Conservation (phyloP, 2,329 filamentous ascomycete genomes). For the Sporothrix mexicana region DNA sequence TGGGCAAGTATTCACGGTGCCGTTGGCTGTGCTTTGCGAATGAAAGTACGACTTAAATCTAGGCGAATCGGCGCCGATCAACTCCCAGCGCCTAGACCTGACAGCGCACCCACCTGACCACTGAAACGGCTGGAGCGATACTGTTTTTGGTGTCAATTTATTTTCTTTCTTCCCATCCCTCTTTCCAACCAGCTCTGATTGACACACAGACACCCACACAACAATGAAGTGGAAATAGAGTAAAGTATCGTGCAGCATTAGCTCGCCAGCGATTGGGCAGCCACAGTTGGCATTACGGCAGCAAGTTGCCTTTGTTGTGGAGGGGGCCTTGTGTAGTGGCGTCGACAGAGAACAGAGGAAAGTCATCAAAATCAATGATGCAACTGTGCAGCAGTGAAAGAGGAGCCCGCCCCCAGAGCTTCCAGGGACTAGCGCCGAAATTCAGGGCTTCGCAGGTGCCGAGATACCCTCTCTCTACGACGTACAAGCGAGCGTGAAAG, state of each 20-base stretch:
- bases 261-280: neutral
- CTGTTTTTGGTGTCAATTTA: neutral
- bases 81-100: neutral
- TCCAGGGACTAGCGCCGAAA: conserved; percentile 5
- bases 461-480: too few species aligned
- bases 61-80: neutral
- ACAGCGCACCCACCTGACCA: conserved; percentile 5
- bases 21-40: too few species aligned
- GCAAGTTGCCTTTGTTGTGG: neutral
- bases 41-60: neutral
- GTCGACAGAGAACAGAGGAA: too few species aligned
- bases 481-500: too few species aligned
- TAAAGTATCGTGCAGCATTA: neutral
- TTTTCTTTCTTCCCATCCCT: neutral
- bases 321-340: too few species aligned
- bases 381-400: conserved; percentile 17
- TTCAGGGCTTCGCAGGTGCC: neutral
- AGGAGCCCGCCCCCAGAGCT: neutral
- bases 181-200: neutral
- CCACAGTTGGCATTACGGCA: conserved; percentile 5
- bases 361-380: conserved; percentile 12
- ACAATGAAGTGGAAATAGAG: too few species aligned
- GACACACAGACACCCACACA: neutral
- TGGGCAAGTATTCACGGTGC: too few species aligned
- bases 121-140: neutral